Evolutionary conservation across 208 protist species (phyloP).

Genomic region (Trypanosomatidae sp.): DNA sequence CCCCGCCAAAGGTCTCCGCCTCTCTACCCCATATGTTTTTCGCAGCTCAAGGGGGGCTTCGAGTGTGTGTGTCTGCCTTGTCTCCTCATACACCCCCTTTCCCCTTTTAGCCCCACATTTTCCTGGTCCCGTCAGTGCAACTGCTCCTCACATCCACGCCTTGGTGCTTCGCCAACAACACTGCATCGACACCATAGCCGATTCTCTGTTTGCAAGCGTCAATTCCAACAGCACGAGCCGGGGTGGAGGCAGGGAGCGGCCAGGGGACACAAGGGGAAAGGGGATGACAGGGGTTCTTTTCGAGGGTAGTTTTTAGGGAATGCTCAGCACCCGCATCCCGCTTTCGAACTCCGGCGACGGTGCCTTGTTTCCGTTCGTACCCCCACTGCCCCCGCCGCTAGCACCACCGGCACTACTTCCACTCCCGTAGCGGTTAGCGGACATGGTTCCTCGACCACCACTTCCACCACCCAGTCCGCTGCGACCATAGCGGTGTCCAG

Average conservation of each 20-base stretch:
- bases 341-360: slow-evolving; percentile 13
- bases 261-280: not conserved
- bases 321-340: slow-evolving; percentile 14
- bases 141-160: not conserved
- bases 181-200: not conserved
- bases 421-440: not conserved
- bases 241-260: not conserved
- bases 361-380: slow-evolving; percentile 3
- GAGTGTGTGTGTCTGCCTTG: not conserved
- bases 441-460: not conserved
- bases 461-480: not conserved
- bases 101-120: not conserved
- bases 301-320: slow-evolving; percentile 4
- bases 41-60: not conserved
- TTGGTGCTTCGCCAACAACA: not conserved
- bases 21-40: not conserved
- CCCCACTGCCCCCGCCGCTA: not conserved
- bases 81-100: not conserved
- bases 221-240: not conserved
- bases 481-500: not conserved
- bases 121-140: not conserved
- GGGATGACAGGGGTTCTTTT: not conserved
- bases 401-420: not conserved
- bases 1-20: not conserved
- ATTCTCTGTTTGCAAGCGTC: not conserved